These are phyloP conservation scores for Eutrema heterophyllum DNA, from an alignment of 345 rosid genomes.

Conservation along the genomic window DNA sequence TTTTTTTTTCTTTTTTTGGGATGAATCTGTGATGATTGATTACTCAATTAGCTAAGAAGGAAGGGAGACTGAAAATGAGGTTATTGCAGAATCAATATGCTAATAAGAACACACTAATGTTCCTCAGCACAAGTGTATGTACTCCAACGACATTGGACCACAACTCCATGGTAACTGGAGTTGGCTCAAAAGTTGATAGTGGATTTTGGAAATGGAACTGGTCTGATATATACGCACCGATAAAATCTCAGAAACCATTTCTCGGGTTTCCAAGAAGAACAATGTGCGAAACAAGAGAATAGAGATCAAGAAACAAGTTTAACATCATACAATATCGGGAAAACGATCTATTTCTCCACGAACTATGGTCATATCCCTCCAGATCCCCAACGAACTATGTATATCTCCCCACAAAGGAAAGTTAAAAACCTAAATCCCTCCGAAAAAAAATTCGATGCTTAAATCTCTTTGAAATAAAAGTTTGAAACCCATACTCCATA, in stretches of 20 bases:
- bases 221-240: conserved; percentile 37
- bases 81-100: background rate
- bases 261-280: conserved; percentile 40
- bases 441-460: too few species aligned
- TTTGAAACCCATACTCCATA: too few species aligned
- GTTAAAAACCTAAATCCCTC: too few species aligned
- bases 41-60: background rate
- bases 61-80: background rate
- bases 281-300: conserved; percentile 13
- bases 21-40: too few species aligned
- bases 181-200: background rate
- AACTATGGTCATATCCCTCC: too few species aligned
- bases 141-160: conserved; percentile 10
- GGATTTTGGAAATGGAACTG: background rate
- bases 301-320: background rate
- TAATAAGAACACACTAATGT: background rate
- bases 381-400: too few species aligned
- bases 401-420: too few species aligned
- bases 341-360: too few species aligned
- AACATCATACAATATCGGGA: too few species aligned
- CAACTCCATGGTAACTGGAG: conserved; percentile 6
- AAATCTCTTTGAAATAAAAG: too few species aligned
- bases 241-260: conserved; percentile 39
- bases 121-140: background rate
- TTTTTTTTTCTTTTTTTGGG: too few species aligned